Conservation (phyloP, 148 eudicot species). For the Chenopodium suecicum region DNA sequence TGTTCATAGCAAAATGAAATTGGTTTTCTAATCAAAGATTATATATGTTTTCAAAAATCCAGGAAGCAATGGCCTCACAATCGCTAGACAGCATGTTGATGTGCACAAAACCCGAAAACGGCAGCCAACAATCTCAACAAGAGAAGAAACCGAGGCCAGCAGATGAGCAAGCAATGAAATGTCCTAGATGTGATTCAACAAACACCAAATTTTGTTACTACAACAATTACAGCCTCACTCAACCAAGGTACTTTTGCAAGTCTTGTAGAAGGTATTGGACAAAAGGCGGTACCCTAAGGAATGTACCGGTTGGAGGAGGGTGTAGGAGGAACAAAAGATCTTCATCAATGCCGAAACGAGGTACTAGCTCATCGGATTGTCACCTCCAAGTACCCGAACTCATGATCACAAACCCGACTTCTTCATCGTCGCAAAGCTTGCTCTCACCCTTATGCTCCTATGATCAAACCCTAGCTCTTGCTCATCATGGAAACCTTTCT, state of each 20-base stretch:
- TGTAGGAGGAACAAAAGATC: constrained; percentile 74
- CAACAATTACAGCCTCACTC: constrained; percentile 89
- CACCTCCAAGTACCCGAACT: constrained; percentile 28
- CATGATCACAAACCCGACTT: constrained; percentile 16
- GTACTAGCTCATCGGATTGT: constrained; percentile 15
- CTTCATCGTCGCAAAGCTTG: too few relatives aligned
- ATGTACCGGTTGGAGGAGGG: constrained; percentile 94
- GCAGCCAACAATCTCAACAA: constrained; percentile 21
- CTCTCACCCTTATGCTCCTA: constrained; percentile 30
- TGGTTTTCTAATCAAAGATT: not conserved
- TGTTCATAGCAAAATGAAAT: not conserved
- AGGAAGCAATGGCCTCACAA: constrained; percentile 41
- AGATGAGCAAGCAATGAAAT: constrained; percentile 60
- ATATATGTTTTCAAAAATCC: not conserved
- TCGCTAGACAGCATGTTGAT: constrained; percentile 72
- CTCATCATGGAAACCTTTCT: constrained; percentile 14
- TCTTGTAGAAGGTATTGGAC: constrained; percentile 94
- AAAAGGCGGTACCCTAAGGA: constrained; percentile 81
- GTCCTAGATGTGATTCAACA: constrained; percentile 82
- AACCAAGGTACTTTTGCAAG: constrained; percentile 78
- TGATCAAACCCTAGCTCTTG: constrained; percentile 50
- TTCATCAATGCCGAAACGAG: constrained; percentile 34
- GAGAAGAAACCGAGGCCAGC: constrained; percentile 73
- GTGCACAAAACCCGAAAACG: constrained; percentile 38
- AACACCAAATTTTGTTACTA: constrained; percentile 93